Conservation (phyloP, 495 filamentous ascomycete species). For the Bombardia bombarda region DNA sequence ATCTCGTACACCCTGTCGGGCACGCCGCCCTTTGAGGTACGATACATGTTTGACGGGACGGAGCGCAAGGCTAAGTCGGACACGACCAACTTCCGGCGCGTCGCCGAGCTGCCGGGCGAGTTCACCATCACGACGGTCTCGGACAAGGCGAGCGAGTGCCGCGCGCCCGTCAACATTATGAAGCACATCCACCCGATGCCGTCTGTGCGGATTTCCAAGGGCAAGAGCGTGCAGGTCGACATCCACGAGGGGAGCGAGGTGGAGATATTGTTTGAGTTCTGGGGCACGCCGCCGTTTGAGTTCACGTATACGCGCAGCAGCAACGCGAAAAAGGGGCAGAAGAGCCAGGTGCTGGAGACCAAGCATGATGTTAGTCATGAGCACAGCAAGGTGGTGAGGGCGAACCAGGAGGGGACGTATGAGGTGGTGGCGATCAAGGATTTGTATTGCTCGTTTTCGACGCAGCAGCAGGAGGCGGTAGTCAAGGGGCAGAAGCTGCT, state of each 20-base stretch:
- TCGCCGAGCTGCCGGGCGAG: slow-evolving; percentile 81
- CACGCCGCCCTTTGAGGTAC: slow-evolving; percentile 81
- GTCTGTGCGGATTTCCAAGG: slow-evolving; percentile 78
- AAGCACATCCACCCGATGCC: slow-evolving; percentile 88
- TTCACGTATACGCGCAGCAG: slow-evolving; percentile 93
- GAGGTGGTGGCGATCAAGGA: slow-evolving; percentile 95
- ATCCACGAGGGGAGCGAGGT: slow-evolving; percentile 95
- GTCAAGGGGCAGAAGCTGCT: slow-evolving; percentile 13
- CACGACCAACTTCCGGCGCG: slow-evolving; percentile 75
- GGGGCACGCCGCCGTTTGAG: slow-evolving; percentile 92
- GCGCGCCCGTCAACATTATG: slow-evolving; percentile 63
- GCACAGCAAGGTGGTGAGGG: slow-evolving; percentile 67
- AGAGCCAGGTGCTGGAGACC: slow-evolving; percentile 75
- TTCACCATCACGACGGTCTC: slow-evolving; percentile 80
- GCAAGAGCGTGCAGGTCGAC: slow-evolving; percentile 67
- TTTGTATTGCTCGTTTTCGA: slow-evolving; percentile 77
- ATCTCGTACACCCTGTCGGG: slow-evolving; percentile 86
- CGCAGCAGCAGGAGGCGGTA: slow-evolving; percentile 25
- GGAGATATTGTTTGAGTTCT: slow-evolving; percentile 87
- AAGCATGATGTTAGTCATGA: slow-evolving; percentile 77
- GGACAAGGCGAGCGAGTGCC: slow-evolving; percentile 77
- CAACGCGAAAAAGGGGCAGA: slow-evolving; percentile 68
- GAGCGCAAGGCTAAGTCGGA: slow-evolving; percentile 69
- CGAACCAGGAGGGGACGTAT: slow-evolving; percentile 89
- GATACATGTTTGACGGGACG: slow-evolving; percentile 76